phyloP scores from a whole-genome alignment of 345 rosid species.

The Nasturtium officinale region DNA sequence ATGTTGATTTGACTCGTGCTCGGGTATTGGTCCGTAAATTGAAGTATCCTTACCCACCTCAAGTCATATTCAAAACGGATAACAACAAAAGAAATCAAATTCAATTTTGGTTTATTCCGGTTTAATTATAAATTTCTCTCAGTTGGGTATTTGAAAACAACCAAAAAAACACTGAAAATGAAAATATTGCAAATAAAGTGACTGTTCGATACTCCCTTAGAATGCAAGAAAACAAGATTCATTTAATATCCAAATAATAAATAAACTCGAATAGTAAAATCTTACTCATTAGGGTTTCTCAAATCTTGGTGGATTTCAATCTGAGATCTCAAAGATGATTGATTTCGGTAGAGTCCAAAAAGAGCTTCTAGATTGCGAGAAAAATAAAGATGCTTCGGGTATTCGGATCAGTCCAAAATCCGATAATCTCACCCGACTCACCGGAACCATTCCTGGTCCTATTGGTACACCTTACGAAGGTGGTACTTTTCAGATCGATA shows the following conservation, averaged over 20 bases:
- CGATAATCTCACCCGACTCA: constrained; percentile 69
- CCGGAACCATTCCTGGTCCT: constrained; percentile 89
- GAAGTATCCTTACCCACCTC: neutral
- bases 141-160: neutral
- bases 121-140: neutral
- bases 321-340: constrained; percentile 52
- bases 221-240: constrained; percentile 25
- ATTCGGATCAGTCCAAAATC: constrained; percentile 73
- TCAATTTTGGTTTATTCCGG: neutral
- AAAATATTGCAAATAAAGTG: neutral
- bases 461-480: constrained; percentile 92
- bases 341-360: constrained; percentile 87
- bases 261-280: neutral
- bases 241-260: neutral
- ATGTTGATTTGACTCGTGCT: neutral
- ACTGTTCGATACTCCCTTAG: constrained; percentile 19
- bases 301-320: neutral
- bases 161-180: neutral
- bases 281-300: neutral
- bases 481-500: constrained; percentile 84
- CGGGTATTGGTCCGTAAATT: neutral
- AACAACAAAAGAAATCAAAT: neutral
- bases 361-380: constrained; percentile 90
- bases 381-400: constrained; percentile 67
- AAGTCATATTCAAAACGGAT: neutral